These are phyloP conservation scores for Hanseniaspora gamundiae DNA, from an alignment of 1,139 yeast species.

Conservation along the genomic window DNA sequence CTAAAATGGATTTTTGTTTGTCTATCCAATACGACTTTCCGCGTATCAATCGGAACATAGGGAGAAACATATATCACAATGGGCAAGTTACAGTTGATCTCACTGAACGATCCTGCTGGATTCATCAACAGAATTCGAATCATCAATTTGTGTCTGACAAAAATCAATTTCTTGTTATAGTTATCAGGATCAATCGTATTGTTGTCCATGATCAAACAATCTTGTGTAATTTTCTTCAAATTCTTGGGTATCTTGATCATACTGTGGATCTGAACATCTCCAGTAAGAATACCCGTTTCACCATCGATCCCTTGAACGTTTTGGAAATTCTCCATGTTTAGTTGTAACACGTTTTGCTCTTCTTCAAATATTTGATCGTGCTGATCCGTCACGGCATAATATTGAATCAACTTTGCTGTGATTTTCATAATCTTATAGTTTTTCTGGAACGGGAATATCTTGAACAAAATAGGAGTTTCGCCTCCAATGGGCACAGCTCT, in stretches of 20 bases:
- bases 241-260: conserved; percentile 39
- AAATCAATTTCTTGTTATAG: not conserved
- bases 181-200: not conserved
- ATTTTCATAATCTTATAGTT: conserved; percentile 39
- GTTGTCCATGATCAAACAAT: conserved; percentile 26
- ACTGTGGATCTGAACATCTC: conserved; percentile 41
- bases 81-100: conserved; percentile 44
- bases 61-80: conserved; percentile 46
- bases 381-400: conserved; percentile 32
- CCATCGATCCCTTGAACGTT: conserved; percentile 26
- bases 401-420: conserved; percentile 41
- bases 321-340: conserved; percentile 28
- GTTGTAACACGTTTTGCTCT: conserved; percentile 32
- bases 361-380: conserved; percentile 30
- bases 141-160: conserved; percentile 16
- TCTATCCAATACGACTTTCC: conserved; percentile 39
- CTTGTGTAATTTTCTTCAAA: conserved; percentile 43
- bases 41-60: conserved; percentile 39
- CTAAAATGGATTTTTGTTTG: conserved; percentile 38
- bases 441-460: conserved; percentile 49
- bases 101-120: conserved; percentile 11
- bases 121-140: conserved; percentile 15
- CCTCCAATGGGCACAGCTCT: conserved; percentile 55
- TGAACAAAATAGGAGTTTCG: conserved; percentile 36
- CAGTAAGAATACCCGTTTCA: conserved; percentile 26